phyloP scores from a whole-genome alignment of 176 grass and related monocot species.

The Phragmites australis region DNA sequence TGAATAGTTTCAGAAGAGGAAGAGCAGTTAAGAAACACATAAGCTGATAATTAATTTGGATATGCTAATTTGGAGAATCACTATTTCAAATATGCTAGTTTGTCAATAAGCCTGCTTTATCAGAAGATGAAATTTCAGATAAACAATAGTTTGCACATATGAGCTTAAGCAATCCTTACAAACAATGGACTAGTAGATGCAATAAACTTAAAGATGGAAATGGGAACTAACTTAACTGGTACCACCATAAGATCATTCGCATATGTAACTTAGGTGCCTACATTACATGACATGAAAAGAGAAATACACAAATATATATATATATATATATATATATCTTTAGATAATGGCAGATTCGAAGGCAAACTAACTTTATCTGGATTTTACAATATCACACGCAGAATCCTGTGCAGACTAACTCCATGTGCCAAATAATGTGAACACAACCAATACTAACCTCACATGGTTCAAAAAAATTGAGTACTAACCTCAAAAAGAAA shows the following conservation, averaged over 20 bases:
- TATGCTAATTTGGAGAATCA: background rate
- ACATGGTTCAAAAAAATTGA: constrained; percentile 92
- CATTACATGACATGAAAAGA: background rate
- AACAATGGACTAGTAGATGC: background rate
- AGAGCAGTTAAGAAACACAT: background rate
- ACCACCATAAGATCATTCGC: constrained; percentile 20
- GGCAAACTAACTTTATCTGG: background rate
- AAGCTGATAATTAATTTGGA: background rate
- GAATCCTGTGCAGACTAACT: background rate
- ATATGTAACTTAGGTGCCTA: constrained; percentile 27
- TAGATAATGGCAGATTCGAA: background rate
- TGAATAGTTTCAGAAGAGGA: background rate
- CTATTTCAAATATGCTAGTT: background rate
- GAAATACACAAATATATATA: background rate
- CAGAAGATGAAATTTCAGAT: background rate
- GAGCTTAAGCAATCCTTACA: background rate
- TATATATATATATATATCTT: too few species aligned
- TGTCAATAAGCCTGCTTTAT: background rate
- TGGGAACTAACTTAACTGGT: constrained; percentile 16
- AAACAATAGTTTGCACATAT: background rate
- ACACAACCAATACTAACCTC: constrained; percentile 51
- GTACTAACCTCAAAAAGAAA: constrained; percentile 96
- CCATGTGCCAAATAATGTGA: background rate
- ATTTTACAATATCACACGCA: constrained; percentile 4
- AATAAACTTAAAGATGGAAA: constrained; percentile 22